Evolutionary conservation across 768 basidiomycete species (phyloP).

Genomic region (Trametes gibbosa): DNA sequence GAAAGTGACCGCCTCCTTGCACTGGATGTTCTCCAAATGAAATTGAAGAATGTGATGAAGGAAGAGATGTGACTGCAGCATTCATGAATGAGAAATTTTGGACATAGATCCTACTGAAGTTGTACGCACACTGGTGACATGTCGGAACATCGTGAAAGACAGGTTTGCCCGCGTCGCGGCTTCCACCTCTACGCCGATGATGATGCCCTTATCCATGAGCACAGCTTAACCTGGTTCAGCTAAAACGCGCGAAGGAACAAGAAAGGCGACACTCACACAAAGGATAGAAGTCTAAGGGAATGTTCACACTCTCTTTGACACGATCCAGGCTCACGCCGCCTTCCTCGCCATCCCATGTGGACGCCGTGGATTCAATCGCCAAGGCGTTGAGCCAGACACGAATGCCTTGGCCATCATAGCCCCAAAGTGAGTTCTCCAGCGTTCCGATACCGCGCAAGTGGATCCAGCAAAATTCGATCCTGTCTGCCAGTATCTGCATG

Average conservation of each 20-base stretch:
- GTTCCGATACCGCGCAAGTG: slow-evolving; percentile 91
- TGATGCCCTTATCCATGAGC: slow-evolving; percentile 98
- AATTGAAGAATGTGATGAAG: slow-evolving; percentile 86
- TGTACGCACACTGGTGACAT: slow-evolving; percentile 77
- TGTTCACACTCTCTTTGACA: slow-evolving; percentile 91
- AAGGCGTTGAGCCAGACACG: slow-evolving; percentile 96
- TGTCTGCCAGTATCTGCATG: slow-evolving; percentile 93
- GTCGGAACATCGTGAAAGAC: slow-evolving; percentile 88
- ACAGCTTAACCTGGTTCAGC: slow-evolving; percentile 57
- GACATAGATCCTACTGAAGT: neutral
- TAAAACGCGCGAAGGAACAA: neutral
- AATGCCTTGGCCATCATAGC: slow-evolving; percentile 86
- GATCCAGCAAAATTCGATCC: slow-evolving; percentile 99
- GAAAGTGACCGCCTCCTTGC: slow-evolving; percentile 79
- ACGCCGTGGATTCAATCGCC: slow-evolving; percentile 67
- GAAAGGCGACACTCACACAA: slow-evolving; percentile 62
- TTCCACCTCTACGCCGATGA: slow-evolving; percentile 94
- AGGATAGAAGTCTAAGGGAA: slow-evolving; percentile 92
- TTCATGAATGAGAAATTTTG: neutral
- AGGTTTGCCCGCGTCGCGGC: slow-evolving; percentile 69
- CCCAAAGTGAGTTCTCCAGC: slow-evolving; percentile 97
- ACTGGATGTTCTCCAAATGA: slow-evolving; percentile 62
- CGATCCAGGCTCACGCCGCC: slow-evolving; percentile 3
- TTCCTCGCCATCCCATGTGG: slow-evolving; percentile 32
- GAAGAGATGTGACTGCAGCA: slow-evolving; percentile 81